Evolutionary conservation across 2,329 filamentous ascomycete species (phyloP), one percentile per base, ranked within the genome.

Genomic region (Onygenales sp.): DNA sequence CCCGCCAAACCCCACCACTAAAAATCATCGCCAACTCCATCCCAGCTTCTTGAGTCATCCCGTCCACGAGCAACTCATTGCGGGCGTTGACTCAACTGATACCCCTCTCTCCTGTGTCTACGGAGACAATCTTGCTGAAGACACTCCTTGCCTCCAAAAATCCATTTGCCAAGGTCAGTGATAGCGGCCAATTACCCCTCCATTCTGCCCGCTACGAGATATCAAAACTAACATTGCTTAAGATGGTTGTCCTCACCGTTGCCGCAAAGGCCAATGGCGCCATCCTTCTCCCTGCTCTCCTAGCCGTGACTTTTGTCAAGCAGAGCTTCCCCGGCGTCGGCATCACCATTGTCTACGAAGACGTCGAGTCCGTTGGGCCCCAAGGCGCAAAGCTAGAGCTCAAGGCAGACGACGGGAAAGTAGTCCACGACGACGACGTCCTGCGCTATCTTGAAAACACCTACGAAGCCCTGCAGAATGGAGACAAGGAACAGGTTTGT

Each of bases 241-340:
- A 55, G 53, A 42, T 53, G 52, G 51, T 46, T n/a, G 11, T 56
- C 32, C 55, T 61, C 31, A 60, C 56, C 1, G 56, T 59, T 49
- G 59, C 59, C 34, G 46, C 54, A 6, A 61, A 60, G 46, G 55
- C 56, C 3, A 58, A 58, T 46, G 48, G 42, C 31, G 55, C 57
- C 21, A 44, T 52, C 34, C 42, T 57, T 17, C 49, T 61, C 6
- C 58, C 59, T 11, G 50, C 52, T 32, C 55, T 58, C 36, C 54
- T 59, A 10, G 56, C 58, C 27, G 53, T 55, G 5, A 55, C 48
- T 32, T 56, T 52, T 53, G 49, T 60, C 49, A 52, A 57, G 45
- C 52, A 56, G 32, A 52, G 43, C 31, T 48, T 43, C 11, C 54
- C 54, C 4, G 52, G 57, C 46, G 37, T 51, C 37, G 53, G 43